Base-by-base conservation (phyloP, 352 stramenopile genomes). In the Globisporangium cystogenes region DNA sequence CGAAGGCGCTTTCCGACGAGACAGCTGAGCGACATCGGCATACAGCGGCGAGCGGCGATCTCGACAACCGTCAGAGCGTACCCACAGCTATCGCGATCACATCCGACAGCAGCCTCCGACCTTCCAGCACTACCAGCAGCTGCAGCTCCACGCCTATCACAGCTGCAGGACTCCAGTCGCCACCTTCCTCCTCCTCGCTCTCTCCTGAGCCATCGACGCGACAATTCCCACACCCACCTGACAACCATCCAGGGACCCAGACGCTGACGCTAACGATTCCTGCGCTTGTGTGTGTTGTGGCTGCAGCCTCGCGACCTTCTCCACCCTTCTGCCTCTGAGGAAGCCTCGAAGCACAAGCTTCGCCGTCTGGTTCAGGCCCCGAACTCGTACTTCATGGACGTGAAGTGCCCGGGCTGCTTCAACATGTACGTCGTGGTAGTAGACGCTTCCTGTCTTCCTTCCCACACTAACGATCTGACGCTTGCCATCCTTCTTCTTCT, bases 381-480 rank as follows among this genome's bases (percentile, higher is more conserved):
- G 51, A 99, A 99, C 90, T 98, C 87, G 67, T 99, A 98, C 81
- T 98, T 98, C 76, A 98, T 98, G 95, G 97, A 99, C 76, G 98
- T 99, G 59, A 99, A 99, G 80, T 99, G 97, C 86, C 96, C 96
- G 46, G 97, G 96, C 72, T 99, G 97, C 93, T 99, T 99, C 84
- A 98, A 99, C 87, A 99, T 99, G 74, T 86, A 69, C 27, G 72
- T 66, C n/a, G n/a, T n/a, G n/a, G n/a, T n/a, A n/a, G n/a, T n/a
- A n/a, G n/a, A n/a, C n/a, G n/a, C n/a, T n/a, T n/a, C n/a, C n/a
- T n/a, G n/a, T n/a, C n/a, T n/a, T n/a, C n/a, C n/a, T n/a, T n/a
- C n/a, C n/a, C n/a, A n/a, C n/a, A n/a, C n/a, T n/a, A n/a, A n/a
- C n/a, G n/a, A n/a, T n/a, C n/a, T n/a, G n/a, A n/a, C n/a, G n/a